Base-by-base conservation (phyloP, 176 grass and related monocot genomes). In the Bromus sterilis region DNA sequence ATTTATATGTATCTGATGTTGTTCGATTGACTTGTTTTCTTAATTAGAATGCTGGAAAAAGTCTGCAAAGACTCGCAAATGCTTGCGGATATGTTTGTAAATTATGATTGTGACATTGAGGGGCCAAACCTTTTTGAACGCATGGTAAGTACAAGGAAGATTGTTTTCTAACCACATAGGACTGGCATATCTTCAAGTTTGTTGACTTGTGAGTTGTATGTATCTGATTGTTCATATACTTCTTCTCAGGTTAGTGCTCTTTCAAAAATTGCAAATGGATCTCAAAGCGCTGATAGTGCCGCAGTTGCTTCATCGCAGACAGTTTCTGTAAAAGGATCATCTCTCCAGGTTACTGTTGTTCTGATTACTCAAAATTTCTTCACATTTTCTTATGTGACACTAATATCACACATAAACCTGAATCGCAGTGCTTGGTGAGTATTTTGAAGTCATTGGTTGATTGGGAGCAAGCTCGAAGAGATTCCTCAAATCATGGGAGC, bases 61-160 rank as follows among this genome's bases (percentile, higher is more conserved):
- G 93, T 96, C 37, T 99, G 97, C 75, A 99, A 93, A 89, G 91
- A 99, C 80, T 84, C 97, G 39, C 97, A 99, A 90, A 96, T 99
- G 97, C 93, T 99, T 92, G 93, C 97, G 59, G 93, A 99, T 69
- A 81, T 99, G 82, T 99, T 99, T 93, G 97, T 96, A 69, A 99
- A 99, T 76, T 99, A 99, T 80, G 97, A 99, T 71, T 99, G 97
- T 90, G 97, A 99, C 86, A 93, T 99, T 62, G 93, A 99, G 63
- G 97, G 90, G 57, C 97, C 97, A 69, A 96, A 99, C 74, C 91
- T 99, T 89, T 99, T 93, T 76, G 97, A 99, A 86, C 89, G 83
- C 80, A 93, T 64, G 80, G 97, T 99, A 86, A 74, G 70, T 57
- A 66, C 60, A 43, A 49, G 18, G 43, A 33, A 49, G 33, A 39